These are phyloP conservation scores for Terfezia claveryi DNA, from an alignment of 495 filamentous ascomycete genomes.

Conservation along the genomic window DNA sequence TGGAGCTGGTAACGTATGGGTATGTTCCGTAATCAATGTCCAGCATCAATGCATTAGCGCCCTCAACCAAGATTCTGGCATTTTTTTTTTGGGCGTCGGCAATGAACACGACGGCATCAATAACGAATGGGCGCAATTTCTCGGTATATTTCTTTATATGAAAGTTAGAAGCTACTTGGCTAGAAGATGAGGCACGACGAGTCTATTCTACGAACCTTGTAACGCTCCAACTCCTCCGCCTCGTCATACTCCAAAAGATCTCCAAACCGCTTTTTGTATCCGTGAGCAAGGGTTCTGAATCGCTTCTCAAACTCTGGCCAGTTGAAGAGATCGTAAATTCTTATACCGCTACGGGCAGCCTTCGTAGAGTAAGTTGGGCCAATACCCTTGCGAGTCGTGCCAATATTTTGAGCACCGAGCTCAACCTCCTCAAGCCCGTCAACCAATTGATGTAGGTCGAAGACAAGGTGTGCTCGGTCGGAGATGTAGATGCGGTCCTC, in stretches of 20 bases:
- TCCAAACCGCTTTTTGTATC: constrained; percentile 54
- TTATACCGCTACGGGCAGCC: constrained; percentile 50
- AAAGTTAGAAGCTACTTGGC: neutral
- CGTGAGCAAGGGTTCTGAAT: constrained; percentile 38
- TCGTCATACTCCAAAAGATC: constrained; percentile 51
- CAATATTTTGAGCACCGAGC: constrained; percentile 36
- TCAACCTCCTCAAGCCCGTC: constrained; percentile 65
- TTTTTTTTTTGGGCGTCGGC: constrained; percentile 33
- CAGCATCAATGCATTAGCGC: constrained; percentile 71
- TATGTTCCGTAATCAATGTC: constrained; percentile 63
- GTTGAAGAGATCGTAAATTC: constrained; percentile 55
- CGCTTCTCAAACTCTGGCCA: constrained; percentile 50
- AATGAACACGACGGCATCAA: constrained; percentile 45
- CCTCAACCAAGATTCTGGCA: constrained; percentile 55
- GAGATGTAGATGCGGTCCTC: constrained; percentile 52
- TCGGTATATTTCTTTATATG: constrained; percentile 36
- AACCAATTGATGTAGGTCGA: constrained; percentile 62
- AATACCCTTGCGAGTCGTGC: constrained; percentile 42
- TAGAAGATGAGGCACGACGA: neutral
- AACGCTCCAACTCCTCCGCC: constrained; percentile 44
- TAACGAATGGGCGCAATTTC: constrained; percentile 41
- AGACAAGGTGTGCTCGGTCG: constrained; percentile 62
- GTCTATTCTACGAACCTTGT: constrained; percentile 25
- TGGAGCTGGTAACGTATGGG: constrained; percentile 66
- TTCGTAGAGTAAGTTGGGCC: constrained; percentile 70